A percentile compares a stretch with the other conserved stretches of the same genome.
Conservation (phyloP, 352 stramenopile genomes). For the Globisporangium nodosum region DNA sequence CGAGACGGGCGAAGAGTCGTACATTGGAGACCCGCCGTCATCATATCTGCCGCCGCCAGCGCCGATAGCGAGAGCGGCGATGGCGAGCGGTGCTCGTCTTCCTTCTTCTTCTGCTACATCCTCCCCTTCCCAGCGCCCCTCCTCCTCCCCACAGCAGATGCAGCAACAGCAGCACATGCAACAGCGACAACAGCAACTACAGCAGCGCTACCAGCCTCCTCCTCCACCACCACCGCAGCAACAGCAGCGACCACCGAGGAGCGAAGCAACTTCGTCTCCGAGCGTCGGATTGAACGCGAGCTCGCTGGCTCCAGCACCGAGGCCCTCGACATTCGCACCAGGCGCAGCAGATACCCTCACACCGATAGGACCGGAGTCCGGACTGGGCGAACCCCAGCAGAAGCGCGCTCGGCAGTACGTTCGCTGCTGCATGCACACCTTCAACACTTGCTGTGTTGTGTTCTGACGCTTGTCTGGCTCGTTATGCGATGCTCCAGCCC, state of each 20-base stretch:
- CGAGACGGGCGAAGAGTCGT: conserved; percentile 5
- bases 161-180: neutral
- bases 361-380: neutral
- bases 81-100: neutral
- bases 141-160: neutral
- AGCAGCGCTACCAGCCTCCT: neutral
- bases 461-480: neutral
- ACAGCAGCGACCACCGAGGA: neutral
- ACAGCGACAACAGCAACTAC: neutral
- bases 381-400: conserved; percentile 14
- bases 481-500: neutral
- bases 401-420: conserved; percentile 50
- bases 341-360: too few species aligned
- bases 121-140: neutral
- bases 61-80: neutral
- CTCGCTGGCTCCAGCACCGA: neutral
- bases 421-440: neutral
- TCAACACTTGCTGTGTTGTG: neutral
- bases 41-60: neutral
- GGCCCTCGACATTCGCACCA: neutral
- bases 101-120: too few species aligned
- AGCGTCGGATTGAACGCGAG: neutral
- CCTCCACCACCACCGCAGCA: neutral
- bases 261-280: neutral
- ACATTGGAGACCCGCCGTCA: conserved; percentile 4